Conservation (phyloP, 2,329 filamentous ascomycete species). For the Emydomyces testavorans region DNA sequence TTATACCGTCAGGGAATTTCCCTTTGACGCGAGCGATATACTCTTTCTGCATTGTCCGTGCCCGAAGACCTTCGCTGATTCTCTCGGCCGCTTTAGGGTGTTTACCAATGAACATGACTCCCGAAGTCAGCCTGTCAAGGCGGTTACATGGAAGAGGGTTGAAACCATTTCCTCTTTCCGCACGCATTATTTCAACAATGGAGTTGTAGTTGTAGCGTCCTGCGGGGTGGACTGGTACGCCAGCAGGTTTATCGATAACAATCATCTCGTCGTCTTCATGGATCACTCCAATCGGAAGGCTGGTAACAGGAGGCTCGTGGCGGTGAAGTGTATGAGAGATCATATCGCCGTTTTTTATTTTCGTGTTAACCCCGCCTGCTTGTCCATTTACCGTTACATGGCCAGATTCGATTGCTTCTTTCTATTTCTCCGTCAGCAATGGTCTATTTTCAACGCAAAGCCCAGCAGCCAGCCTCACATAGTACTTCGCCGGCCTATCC, state of each 20-base stretch:
- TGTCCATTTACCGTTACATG: slow-evolving; percentile 71
- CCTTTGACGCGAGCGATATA: slow-evolving; percentile 87
- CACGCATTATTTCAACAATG: slow-evolving; percentile 82
- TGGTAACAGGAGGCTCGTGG: slow-evolving; percentile 86
- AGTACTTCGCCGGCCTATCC: slow-evolving; percentile 76
- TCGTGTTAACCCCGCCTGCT: slow-evolving; percentile 52
- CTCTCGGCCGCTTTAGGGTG: slow-evolving; percentile 65
- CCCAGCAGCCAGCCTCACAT: slow-evolving; percentile 44
- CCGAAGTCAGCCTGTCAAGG: slow-evolving; percentile 86
- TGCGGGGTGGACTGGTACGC: slow-evolving; percentile 87
- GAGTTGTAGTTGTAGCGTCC: slow-evolving; percentile 95
- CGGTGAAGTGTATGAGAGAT: slow-evolving; percentile 90
- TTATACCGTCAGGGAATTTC: slow-evolving; percentile 78
- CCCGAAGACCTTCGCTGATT: slow-evolving; percentile 63
- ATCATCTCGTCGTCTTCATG: slow-evolving; percentile 90
- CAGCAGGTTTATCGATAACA: slow-evolving; percentile 92
- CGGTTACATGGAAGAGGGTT: slow-evolving; percentile 70
- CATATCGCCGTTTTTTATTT: slow-evolving; percentile 77
- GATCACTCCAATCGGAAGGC: slow-evolving; percentile 65
- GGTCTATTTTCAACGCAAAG: neutral
- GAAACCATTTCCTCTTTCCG: slow-evolving; percentile 51
- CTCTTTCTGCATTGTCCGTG: slow-evolving; percentile 80
- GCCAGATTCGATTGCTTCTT: slow-evolving; percentile 67
- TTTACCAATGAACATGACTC: slow-evolving; percentile 97
- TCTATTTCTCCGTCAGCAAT: slow-evolving; percentile 30